Conservation (phyloP, 192 early-diverging fungal genomes). For the Coemansia pectinata region DNA sequence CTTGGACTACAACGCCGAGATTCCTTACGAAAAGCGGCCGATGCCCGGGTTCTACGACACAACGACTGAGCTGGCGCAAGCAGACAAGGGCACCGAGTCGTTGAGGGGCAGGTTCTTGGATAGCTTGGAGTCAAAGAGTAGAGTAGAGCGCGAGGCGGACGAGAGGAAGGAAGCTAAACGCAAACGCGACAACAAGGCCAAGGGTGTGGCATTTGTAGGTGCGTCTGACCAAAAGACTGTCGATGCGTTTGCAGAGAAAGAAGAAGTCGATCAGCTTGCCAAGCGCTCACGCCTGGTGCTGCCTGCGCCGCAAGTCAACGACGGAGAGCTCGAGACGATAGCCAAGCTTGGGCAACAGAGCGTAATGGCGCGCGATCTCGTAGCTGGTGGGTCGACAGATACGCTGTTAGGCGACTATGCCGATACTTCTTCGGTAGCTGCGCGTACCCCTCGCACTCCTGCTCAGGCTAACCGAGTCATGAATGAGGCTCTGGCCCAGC, state of each 20-base stretch:
- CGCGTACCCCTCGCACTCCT: constrained; percentile 55
- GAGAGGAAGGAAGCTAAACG: constrained; percentile 78
- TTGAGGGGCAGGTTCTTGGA: constrained; percentile 70
- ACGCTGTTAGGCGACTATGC: constrained; percentile 77
- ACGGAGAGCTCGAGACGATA: constrained; percentile 87
- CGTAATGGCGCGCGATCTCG: constrained; percentile 71
- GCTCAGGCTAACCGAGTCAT: constrained; percentile 65
- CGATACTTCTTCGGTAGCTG: constrained; percentile 45
- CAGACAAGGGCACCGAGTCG: constrained; percentile 59
- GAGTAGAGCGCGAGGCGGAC: constrained; percentile 80
- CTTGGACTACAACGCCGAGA: constrained; percentile 96
- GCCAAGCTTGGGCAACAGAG: constrained; percentile 87
- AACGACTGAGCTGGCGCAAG: constrained; percentile 74
- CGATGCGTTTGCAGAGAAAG: constrained; percentile 42
- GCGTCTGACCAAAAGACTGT: constrained; percentile 25
- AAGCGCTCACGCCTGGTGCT: constrained; percentile 79
- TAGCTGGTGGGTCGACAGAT: constrained; percentile 61
- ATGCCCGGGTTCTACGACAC: constrained; percentile 93
- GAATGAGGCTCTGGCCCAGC: constrained; percentile 81
- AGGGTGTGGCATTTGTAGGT: constrained; percentile 58
- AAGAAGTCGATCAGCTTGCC: constrained; percentile 71
- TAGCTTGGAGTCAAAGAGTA: constrained; percentile 84
- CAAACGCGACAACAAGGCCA: constrained; percentile 60
- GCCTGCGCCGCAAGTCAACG: constrained; percentile 89
- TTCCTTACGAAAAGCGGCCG: constrained; percentile 88